A percentile compares a stretch with the other conserved stretches of the same genome.
Evolutionary conservation across 164 flowering plant genomes (phyloP).

Genomic region (Vitis labrusca): DNA sequence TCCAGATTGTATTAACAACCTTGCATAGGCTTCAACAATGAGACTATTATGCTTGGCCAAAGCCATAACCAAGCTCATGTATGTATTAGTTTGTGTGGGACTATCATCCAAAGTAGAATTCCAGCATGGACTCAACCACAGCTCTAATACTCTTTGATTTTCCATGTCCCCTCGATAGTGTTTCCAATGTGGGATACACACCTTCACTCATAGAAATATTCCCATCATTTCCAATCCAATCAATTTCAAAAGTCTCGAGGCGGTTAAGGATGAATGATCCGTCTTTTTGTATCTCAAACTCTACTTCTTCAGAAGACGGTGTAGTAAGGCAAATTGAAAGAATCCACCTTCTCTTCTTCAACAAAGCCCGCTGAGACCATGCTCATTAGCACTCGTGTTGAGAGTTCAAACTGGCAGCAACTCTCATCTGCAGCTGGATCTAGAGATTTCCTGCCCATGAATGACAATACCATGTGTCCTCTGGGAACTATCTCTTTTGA

Average conservation of each 20-base stretch:
- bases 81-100: conserved; percentile 70
- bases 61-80: conserved; percentile 83
- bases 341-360: too few relatives aligned
- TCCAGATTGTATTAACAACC: conserved; percentile 70
- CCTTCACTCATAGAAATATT: too few relatives aligned
- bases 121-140: too few relatives aligned
- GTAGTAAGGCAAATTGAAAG: too few relatives aligned
- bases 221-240: too few relatives aligned
- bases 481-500: conserved; percentile 15
- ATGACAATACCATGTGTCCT: conserved; percentile 24
- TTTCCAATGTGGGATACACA: too few relatives aligned
- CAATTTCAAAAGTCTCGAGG: too few relatives aligned
- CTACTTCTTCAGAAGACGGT: too few relatives aligned
- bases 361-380: conserved; percentile 14
- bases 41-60: conserved; percentile 71
- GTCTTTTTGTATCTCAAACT: too few relatives aligned
- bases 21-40: conserved; percentile 80
- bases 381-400: conserved; percentile 9
- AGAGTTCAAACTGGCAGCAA: conserved; percentile 13
- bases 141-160: too few relatives aligned
- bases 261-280: too few relatives aligned
- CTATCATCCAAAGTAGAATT: conserved; percentile 59
- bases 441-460: conserved; percentile 9
- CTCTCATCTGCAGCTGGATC: conserved; percentile 9
- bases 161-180: too few relatives aligned